Base-by-base conservation (phyloP, 352 stramenopile species). In the Pythium sukuiense region DNA sequence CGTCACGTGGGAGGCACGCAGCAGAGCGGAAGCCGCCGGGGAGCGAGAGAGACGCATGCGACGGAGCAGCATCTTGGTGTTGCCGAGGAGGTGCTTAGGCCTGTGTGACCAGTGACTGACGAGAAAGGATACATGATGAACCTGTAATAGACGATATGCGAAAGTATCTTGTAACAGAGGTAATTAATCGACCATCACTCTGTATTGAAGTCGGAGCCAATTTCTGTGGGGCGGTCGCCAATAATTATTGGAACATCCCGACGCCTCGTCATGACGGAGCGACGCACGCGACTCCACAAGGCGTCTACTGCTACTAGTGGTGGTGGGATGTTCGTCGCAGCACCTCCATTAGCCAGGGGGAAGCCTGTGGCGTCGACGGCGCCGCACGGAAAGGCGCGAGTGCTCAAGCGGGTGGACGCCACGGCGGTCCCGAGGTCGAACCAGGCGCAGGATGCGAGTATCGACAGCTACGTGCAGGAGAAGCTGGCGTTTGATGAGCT, bases 401-500 rank as follows among this genome's bases (percentile, higher is more conserved):
- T 61, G n/a, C 55, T 61, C 2, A 63, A 63, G 58, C 29, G 20
- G 24, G 26, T 13, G 69, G 58, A 26, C 41, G 13, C 16, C 14
- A 39, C 27, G 27, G 12, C 50, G n/a, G 43, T 50, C 46, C 59
- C 32, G 52, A 3, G 16, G 18, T 41, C 32, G 18, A 59, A 65
- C 63, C 27, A 57, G 27, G 35, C 52, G 24, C n/a, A 62, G 16
- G 53, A 43, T 26, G 48, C 1, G 2, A 55, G 68, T 46, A 72
- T 46, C 7, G 56, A 50, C 6, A 55, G 41, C 2, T 65, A 49
- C 37, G 58, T 65, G 13, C 58, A 59, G 7, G 56, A 76, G 53
- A 75, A 73, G 13, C 63, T 83, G 26, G 65, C 65, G 37, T 81
- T 73, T 16, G 76, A 81, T 56, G 71, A 83, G 55, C 64, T 83